Conservation (phyloP, 805 yeast species). For the Yarrowia deformans region DNA sequence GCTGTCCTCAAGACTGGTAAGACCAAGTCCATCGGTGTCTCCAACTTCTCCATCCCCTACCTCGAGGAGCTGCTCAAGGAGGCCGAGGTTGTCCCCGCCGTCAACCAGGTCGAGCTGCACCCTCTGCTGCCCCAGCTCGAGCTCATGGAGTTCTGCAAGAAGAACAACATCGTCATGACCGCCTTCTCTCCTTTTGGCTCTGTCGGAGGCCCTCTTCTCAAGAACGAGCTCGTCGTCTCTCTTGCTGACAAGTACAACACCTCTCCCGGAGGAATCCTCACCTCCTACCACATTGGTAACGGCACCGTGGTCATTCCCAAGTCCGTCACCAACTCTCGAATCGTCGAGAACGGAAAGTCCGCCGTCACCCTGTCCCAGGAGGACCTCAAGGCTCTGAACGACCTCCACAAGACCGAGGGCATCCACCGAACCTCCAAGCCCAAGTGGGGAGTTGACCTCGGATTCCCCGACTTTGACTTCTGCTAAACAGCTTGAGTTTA, state of each 20-base stretch:
- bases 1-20: conserved; percentile 55
- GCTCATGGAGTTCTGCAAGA: conserved; percentile 60
- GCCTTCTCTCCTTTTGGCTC: conserved; percentile 81
- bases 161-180: conserved; percentile 63
- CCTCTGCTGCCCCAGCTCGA: conserved; percentile 73
- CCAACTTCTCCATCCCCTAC: conserved; percentile 68
- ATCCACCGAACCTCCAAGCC: conserved; percentile 46
- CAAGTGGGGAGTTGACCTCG: conserved; percentile 48
- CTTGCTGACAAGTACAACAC: conserved; percentile 65
- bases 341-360: conserved; percentile 54
- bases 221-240: conserved; percentile 57
- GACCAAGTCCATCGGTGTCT: conserved; percentile 75
- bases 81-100: conserved; percentile 66
- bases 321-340: conserved; percentile 71
- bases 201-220: conserved; percentile 69
- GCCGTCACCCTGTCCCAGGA: conserved; percentile 54
- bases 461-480: conserved; percentile 44
- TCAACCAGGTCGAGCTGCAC: conserved; percentile 79
- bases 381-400: conserved; percentile 53
- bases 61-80: conserved; percentile 58
- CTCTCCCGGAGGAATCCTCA: conserved; percentile 63
- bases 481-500: not conserved
- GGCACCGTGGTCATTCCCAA: conserved; percentile 73
- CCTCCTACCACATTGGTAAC: conserved; percentile 67
- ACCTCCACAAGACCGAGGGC: conserved; percentile 48